A percentile compares a stretch with the other conserved stretches of the same genome.
Conservation (phyloP, 2,329 filamentous ascomycete genomes). For the Aspergillus tubingensis region DNA sequence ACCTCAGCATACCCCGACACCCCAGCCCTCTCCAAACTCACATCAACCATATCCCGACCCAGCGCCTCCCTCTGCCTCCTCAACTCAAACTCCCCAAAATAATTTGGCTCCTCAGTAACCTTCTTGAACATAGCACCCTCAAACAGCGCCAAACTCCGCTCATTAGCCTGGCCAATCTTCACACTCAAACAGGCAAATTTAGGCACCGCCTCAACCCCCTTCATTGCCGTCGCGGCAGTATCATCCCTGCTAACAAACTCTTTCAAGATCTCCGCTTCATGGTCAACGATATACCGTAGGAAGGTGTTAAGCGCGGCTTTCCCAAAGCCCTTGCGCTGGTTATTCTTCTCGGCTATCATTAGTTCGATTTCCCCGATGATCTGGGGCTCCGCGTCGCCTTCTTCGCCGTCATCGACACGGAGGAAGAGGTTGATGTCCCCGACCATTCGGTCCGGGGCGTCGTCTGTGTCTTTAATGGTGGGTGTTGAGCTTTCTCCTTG, state of each 20-base stretch:
- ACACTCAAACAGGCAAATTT: slow-evolving; percentile 54
- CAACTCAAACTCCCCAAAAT: slow-evolving; percentile 69
- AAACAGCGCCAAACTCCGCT: slow-evolving; percentile 61
- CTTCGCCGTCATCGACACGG: slow-evolving; percentile 58
- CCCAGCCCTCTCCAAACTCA: slow-evolving; percentile 32
- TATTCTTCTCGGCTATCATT: slow-evolving; percentile 69
- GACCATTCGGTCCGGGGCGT: slow-evolving; percentile 61
- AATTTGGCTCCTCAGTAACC: slow-evolving; percentile 56
- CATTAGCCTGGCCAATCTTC: slow-evolving; percentile 63
- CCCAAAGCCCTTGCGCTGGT: slow-evolving; percentile 67
- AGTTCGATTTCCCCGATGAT: slow-evolving; percentile 76
- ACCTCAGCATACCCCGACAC: slow-evolving; percentile 43
- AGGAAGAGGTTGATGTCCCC: slow-evolving; percentile 85
- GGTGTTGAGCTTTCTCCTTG: neutral
- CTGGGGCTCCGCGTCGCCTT: slow-evolving; percentile 34
- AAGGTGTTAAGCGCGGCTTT: slow-evolving; percentile 67
- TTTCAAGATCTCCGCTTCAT: slow-evolving; percentile 57
- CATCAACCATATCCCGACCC: slow-evolving; percentile 26
- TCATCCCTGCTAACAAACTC: slow-evolving; percentile 51
- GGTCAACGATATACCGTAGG: slow-evolving; percentile 64
- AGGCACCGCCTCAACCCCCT: neutral
- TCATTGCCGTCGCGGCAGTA: slow-evolving; percentile 14
- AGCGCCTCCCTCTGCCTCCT: slow-evolving; percentile 40
- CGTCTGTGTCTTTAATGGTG: slow-evolving; percentile 45
- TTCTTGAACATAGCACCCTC: slow-evolving; percentile 60